Evolutionary conservation across 2,329 filamentous ascomycete genomes (phyloP).

Genomic region (Neofusicoccum kwambonambiense): DNA sequence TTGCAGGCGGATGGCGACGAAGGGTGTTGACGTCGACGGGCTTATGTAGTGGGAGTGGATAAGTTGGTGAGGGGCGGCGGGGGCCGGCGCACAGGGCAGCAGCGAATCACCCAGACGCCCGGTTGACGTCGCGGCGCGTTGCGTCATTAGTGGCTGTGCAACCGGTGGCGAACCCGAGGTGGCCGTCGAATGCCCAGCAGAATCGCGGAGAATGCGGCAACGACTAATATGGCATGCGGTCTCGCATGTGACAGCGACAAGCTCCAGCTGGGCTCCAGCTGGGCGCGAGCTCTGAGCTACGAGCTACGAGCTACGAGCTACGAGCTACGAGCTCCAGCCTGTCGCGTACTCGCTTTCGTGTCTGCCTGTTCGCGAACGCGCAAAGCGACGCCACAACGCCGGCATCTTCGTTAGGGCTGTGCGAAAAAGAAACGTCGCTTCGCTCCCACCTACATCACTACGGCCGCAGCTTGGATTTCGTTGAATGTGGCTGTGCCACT

Average conservation of each 20-base stretch:
- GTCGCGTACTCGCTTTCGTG: neutral
- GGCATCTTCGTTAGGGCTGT: neutral
- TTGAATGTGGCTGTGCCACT: constrained; percentile 1
- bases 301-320: neutral
- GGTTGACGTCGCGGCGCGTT: neutral
- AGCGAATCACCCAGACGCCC: constrained; percentile 7
- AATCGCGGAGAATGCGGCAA: neutral
- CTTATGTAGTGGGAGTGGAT: constrained; percentile 8
- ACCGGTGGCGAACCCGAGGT: neutral
- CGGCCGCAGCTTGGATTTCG: neutral
- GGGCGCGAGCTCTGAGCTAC: neutral
- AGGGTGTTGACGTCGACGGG: constrained; percentile 6
- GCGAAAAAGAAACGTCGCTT: neutral
- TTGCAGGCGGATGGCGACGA: neutral
- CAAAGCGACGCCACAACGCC: neutral
- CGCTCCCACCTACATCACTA: neutral
- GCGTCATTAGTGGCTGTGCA: constrained; percentile 14
- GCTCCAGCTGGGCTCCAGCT: neutral
- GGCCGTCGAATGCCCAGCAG: neutral
- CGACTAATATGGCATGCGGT: neutral
- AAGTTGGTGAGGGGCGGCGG: neutral
- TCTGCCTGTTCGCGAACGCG: constrained; percentile 3
- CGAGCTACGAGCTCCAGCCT: constrained; percentile 3
- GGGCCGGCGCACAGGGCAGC: neutral
- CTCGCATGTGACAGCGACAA: neutral